Evolutionary conservation across 768 basidiomycete genomes (phyloP), one percentile per base, ranked within the genome.

Genomic region (Neoboletus subvelutipes): DNA sequence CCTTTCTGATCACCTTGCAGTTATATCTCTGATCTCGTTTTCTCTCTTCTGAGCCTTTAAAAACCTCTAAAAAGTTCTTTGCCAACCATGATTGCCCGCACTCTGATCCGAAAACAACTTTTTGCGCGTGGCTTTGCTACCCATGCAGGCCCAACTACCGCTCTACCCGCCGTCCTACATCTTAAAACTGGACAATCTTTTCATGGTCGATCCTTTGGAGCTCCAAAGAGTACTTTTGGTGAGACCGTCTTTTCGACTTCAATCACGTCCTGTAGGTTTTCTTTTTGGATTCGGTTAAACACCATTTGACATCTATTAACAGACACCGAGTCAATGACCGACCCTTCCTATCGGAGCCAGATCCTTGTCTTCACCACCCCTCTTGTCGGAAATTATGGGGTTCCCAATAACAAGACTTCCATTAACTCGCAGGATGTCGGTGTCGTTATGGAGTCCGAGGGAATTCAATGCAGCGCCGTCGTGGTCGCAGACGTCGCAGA

Each of bases 241-340:
- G 97, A 99, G 79, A 97, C 96, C 1, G 97, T 99, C 29, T 99
- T 99, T 75, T 96, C 94, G 15, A 99, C 97, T 33, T 95, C 94
- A 42, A 99, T 99, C 72, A 99, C 97, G 1, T 97, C 94, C 40
- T 99, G 94, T 94, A 60, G 64, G 90, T 26, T 51, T 17, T 46
- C 28, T 53, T 55, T 13, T 36, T 29, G 50, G 8, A 31, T 54
- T 17, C 34, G 2, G 52, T 58, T 40, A 52, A 53, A 54, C 60
- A 42, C 43, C 45, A 5, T 4, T 47, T 64, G 52, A 54, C 18
- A 10, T 59, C 57, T 60, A 57, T 20, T 28, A 40, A n/a, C 68
- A 96, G 94, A 99, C 73, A 98, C 96, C 46, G 97, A 99, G 76
- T 97, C 94, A 9, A 98, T 99, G 97, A 99, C 97, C 37, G 97